A percentile compares a stretch with the other conserved stretches of the same genome.
Conservation (phyloP, 2,329 filamentous ascomycete species). For the Fusarium keratoplasticum region DNA sequence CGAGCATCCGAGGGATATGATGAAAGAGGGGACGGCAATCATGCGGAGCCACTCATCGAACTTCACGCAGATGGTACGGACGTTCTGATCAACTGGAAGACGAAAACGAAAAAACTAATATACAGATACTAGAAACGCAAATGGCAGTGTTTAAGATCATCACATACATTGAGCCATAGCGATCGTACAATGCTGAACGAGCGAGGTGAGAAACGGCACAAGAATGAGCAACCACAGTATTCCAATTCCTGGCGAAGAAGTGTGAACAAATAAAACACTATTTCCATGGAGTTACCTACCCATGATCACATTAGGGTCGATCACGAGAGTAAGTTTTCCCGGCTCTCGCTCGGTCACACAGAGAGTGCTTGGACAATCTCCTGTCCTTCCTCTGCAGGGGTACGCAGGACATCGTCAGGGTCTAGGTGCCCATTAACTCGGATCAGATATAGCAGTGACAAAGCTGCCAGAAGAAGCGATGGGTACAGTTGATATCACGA, state of each 20-base stretch:
- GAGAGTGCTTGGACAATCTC: background rate
- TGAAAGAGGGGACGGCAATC: background rate
- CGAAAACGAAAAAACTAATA: background rate
- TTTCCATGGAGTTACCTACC: background rate
- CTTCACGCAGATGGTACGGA: background rate
- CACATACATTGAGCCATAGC: background rate
- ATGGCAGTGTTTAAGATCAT: background rate
- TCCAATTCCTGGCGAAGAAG: background rate
- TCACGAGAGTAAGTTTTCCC: conserved; percentile 4
- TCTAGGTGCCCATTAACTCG: background rate
- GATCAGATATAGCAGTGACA: background rate
- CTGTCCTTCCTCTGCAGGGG: background rate
- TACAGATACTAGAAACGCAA: background rate
- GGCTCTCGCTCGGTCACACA: conserved; percentile 2
- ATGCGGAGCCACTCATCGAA: background rate
- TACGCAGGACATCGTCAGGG: conserved; percentile 1
- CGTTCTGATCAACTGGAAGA: background rate
- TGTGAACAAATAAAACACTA: background rate
- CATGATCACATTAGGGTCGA: too few relatives aligned
- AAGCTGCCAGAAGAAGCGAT: background rate
- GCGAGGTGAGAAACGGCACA: background rate
- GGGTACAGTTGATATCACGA: conserved; percentile 1
- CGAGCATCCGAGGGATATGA: background rate
- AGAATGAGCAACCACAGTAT: background rate
- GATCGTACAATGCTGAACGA: too few relatives aligned